phyloP scores from a whole-genome alignment of 495 filamentous ascomycete species.

The Symbiotaphrina buchneri region DNA sequence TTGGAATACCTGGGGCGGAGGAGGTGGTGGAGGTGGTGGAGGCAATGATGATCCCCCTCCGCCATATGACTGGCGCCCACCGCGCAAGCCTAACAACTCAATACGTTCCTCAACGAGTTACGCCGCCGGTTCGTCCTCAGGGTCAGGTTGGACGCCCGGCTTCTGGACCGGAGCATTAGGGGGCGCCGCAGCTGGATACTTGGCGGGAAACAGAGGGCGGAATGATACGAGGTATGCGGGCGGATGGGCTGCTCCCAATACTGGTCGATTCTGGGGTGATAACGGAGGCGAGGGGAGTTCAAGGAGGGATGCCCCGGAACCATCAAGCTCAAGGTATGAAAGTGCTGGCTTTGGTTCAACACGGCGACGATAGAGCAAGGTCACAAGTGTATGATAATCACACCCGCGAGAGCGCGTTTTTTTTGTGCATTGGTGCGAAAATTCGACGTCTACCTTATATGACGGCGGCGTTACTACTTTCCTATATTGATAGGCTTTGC shows the following conservation, averaged over 20 bases:
- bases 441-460: too few species aligned
- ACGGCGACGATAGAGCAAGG: constrained; percentile 45
- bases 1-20: constrained; percentile 16
- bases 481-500: too few species aligned
- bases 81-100: background rate
- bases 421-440: too few species aligned
- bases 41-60: constrained; percentile 8
- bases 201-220: constrained; percentile 31
- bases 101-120: too few species aligned
- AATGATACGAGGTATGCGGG: constrained; percentile 1
- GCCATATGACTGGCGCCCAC: constrained; percentile 4
- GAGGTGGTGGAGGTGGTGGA: constrained; percentile 21
- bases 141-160: constrained; percentile 48
- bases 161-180: constrained; percentile 66
- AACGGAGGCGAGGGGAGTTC: constrained; percentile 29
- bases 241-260: background rate
- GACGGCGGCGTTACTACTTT: too few species aligned
- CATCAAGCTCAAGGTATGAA: constrained; percentile 31
- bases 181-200: constrained; percentile 50
- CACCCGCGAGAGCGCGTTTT: too few species aligned
- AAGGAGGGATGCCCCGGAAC: constrained; percentile 15
- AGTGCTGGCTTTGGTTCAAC: constrained; percentile 88
- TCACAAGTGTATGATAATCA: too few species aligned
- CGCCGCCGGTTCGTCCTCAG: background rate
- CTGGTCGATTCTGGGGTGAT: constrained; percentile 5